Conservation (phyloP, 163 green algal species). For the Chlorella variabilis region DNA sequence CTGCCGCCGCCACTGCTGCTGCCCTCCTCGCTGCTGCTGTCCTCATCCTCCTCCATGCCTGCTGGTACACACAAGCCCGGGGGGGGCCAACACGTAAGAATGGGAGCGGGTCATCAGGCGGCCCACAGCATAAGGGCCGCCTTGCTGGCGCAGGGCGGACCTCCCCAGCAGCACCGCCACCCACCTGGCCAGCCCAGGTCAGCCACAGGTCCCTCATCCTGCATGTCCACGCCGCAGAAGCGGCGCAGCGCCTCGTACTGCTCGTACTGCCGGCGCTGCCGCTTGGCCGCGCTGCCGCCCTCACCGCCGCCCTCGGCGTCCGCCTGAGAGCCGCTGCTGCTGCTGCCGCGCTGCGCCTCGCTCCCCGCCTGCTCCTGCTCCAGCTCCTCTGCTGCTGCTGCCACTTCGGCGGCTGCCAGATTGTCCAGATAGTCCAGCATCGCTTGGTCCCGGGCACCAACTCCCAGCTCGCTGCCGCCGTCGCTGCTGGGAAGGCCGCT, state of each 20-base stretch:
- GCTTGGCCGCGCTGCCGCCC: constrained; percentile 26
- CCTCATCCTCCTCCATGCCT: too few species aligned
- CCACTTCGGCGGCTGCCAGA: background rate
- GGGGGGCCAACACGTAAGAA: too few species aligned
- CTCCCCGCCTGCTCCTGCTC: background rate
- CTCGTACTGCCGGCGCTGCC: constrained; percentile 7
- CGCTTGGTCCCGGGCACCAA: background rate
- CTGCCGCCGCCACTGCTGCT: background rate
- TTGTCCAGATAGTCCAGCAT: constrained; percentile 39
- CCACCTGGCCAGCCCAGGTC: constrained; percentile 26
- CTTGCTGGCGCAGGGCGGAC: too few species aligned
- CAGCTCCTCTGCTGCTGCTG: background rate
- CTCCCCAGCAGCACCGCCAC: background rate
- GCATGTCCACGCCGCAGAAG: constrained; percentile 25
- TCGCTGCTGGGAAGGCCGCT: background rate
- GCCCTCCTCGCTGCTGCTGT: background rate
- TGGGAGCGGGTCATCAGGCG: too few species aligned
- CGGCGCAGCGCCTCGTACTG: constrained; percentile 20
- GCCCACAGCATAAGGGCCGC: too few species aligned
- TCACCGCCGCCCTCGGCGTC: constrained; percentile 12
- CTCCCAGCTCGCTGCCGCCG: background rate
- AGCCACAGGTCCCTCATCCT: constrained; percentile 25
- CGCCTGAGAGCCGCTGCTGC: constrained; percentile 18
- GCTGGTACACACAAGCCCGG: too few species aligned
- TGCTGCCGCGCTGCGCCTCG: background rate